Base-by-base conservation (phyloP, 2,329 filamentous ascomycete genomes). In the Neofusicoccum kwambonambiense region DNA sequence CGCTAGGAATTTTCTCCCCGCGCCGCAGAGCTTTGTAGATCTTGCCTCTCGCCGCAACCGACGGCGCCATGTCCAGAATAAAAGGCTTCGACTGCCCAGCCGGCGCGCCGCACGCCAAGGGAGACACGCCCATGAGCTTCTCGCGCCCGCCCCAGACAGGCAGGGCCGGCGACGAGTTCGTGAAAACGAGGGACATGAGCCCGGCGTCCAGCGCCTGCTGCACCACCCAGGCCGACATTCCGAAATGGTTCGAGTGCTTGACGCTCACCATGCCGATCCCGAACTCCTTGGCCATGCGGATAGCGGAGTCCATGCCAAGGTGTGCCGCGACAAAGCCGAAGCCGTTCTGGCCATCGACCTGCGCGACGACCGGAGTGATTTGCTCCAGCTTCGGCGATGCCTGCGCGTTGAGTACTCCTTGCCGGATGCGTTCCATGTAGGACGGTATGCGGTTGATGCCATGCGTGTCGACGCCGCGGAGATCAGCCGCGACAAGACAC, bases 141-240 rank as follows among this genome's bases (percentile, higher is more conserved):
- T 81, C 82, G 72, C 81, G 84, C 0, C 88, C 89, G 11, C 90
- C 90, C 83, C 86, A 92, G 0, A 85, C 87, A 1, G 90, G 89
- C 64, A 93, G 77, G 1, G 90, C 90, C 0, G 90, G 90, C 34
- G 87, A 90, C 41, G 76, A 83, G 37, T 88, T 89, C 62, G 83
- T 86, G 65, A 84, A 86, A 52, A 87, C 86, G 1, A 84, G 76
- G n/a, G 85, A 88, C 75, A 89, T 87, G 74, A 86, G 86, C 3
- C 79, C 81, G 0, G 85, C 87, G 65, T 94, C 89, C 13, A 93
- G 76, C 0, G 90, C 91, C 76, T 92, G 88, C 74, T 91, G 89
- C 11, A 93, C 90, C 0, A 93, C 73, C 89, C 90, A 94, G 0
- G 91, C 91, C 3, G 85, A 85, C 91, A 95, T 95, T 62, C 91